Evolutionary conservation across 768 basidiomycete genomes (phyloP).

Genomic region (Boletus subparvulus): DNA sequence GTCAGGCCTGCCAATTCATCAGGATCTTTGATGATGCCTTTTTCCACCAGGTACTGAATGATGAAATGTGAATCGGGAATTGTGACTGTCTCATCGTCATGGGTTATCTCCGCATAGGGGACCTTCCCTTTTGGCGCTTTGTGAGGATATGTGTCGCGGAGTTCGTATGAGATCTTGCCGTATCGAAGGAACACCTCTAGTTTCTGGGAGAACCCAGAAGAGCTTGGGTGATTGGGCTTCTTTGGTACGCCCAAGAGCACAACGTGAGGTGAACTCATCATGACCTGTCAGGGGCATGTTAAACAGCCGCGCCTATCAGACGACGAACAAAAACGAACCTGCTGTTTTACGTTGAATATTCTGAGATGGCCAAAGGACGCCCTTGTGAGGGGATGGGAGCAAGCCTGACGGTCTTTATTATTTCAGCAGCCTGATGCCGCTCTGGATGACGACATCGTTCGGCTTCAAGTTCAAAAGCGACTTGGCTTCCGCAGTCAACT

Average conservation of each 20-base stretch:
- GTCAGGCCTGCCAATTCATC: slow-evolving; percentile 29
- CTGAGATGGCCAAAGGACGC: not conserved
- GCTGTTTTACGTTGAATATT: not conserved
- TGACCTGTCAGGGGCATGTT: slow-evolving; percentile 3
- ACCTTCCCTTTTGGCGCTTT: slow-evolving; percentile 36
- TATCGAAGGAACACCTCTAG: slow-evolving; percentile 33
- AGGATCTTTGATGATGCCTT: slow-evolving; percentile 26
- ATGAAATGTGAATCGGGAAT: slow-evolving; percentile 37
- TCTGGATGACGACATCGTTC: not conserved
- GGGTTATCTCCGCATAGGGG: slow-evolving; percentile 32
- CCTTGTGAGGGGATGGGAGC: not conserved
- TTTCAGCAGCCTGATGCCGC: not conserved
- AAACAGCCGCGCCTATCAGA: not conserved
- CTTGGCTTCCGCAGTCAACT: slow-evolving; percentile 1
- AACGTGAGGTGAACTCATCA: slow-evolving; percentile 22
- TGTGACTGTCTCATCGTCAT: slow-evolving; percentile 17
- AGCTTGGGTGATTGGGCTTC: slow-evolving; percentile 17
- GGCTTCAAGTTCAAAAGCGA: not conserved
- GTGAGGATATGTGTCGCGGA: slow-evolving; percentile 23
- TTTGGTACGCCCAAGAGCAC: slow-evolving; percentile 28
- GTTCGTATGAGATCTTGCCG: slow-evolving; percentile 28
- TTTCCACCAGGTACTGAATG: slow-evolving; percentile 30
- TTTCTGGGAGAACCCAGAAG: slow-evolving; percentile 36
- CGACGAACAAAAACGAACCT: not conserved
- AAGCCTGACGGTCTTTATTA: not conserved